A percentile compares a stretch with the other conserved stretches of the same genome.
Conservation (phyloP, 768 basidiomycete genomes). For the Naganishia friedmannii region DNA sequence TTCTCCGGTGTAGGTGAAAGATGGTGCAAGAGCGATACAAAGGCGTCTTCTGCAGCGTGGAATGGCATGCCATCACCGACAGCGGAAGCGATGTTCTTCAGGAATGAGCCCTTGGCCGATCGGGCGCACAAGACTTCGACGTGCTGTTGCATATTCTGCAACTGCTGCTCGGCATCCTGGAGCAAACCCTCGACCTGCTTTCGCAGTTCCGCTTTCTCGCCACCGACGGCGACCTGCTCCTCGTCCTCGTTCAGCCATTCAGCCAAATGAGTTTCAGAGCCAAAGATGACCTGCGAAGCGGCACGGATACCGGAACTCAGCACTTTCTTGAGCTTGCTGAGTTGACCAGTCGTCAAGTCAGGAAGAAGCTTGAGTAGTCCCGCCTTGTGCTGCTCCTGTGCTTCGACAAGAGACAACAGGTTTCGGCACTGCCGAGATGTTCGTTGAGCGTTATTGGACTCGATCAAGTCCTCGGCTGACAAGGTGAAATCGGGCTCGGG, state of each 20-base stretch:
- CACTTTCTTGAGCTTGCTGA: slow-evolving; percentile 20
- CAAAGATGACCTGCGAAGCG: slow-evolving; percentile 21
- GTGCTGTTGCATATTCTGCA: slow-evolving; percentile 54
- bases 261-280: slow-evolving; percentile 2
- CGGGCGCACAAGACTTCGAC: slow-evolving; percentile 42
- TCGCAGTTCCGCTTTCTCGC: slow-evolving; percentile 7
- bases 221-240: not conserved
- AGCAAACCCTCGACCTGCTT: slow-evolving; percentile 15
- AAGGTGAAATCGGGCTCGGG: slow-evolving; percentile 52
- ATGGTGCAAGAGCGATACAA: slow-evolving; percentile 42
- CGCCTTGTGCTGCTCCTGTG: slow-evolving; percentile 6
- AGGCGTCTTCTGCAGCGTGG: slow-evolving; percentile 36
- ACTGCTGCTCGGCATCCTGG: not conserved
- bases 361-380: slow-evolving; percentile 5
- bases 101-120: slow-evolving; percentile 37
- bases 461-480: not conserved
- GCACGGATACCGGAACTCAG: slow-evolving; percentile 15
- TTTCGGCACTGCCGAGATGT: slow-evolving; percentile 16
- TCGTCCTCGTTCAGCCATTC: slow-evolving; percentile 2
- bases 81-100: slow-evolving; percentile 33
- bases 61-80: slow-evolving; percentile 25
- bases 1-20: slow-evolving; percentile 32
- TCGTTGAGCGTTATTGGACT: not conserved
- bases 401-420: not conserved
- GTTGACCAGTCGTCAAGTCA: slow-evolving; percentile 14